Percentiles rank a stretch among this genome's conserved stretches.
These are phyloP conservation scores for Phytopythium oedochilum DNA, from an alignment of 352 stramenopile genomes.

Conservation along the genomic window DNA sequence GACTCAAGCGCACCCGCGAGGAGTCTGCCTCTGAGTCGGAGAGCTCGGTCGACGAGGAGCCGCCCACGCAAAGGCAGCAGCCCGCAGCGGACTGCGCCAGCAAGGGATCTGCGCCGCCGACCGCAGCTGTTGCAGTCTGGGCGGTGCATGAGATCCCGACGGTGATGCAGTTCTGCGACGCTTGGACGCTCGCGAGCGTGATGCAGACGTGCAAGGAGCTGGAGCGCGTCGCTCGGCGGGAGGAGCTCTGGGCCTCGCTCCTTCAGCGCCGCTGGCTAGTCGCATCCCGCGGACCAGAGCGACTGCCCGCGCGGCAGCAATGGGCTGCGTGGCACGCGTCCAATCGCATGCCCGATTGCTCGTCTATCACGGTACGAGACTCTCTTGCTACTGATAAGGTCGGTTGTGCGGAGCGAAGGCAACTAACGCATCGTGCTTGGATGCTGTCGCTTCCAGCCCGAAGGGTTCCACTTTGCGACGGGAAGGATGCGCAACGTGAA, in stretches of 20 bases:
- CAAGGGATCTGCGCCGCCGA: not conserved
- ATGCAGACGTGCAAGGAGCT: slow-evolving; percentile 33
- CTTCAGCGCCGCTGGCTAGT: slow-evolving; percentile 28
- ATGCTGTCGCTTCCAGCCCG: slow-evolving; percentile 8
- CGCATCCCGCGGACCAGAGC: slow-evolving; percentile 5
- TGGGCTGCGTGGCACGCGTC: slow-evolving; percentile 31
- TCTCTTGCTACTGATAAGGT: not conserved
- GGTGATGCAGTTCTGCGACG: slow-evolving; percentile 42
- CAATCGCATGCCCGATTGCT: slow-evolving; percentile 34
- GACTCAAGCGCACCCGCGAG: slow-evolving; percentile 1
- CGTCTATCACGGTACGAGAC: slow-evolving; percentile 23
- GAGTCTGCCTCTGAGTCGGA: not conserved
- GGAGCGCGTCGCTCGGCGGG: slow-evolving; percentile 3
- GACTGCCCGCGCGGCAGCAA: slow-evolving; percentile 7
- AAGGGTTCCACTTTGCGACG: slow-evolving; percentile 26
- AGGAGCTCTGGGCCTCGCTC: slow-evolving; percentile 33
- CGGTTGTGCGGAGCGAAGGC: not conserved
- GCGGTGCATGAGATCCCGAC: slow-evolving; percentile 33
- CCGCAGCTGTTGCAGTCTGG: slow-evolving; percentile 23
- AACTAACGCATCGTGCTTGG: not conserved
- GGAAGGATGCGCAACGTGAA: slow-evolving; percentile 18
- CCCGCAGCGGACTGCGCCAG: not conserved
- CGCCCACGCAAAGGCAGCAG: not conserved
- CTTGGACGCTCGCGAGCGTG: slow-evolving; percentile 35
- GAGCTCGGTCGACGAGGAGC: not conserved